A percentile compares a stretch with the other conserved stretches of the same genome.
Evolutionary conservation across 495 filamentous ascomycete species (phyloP).

Genomic region (Neurospora intermedia): DNA sequence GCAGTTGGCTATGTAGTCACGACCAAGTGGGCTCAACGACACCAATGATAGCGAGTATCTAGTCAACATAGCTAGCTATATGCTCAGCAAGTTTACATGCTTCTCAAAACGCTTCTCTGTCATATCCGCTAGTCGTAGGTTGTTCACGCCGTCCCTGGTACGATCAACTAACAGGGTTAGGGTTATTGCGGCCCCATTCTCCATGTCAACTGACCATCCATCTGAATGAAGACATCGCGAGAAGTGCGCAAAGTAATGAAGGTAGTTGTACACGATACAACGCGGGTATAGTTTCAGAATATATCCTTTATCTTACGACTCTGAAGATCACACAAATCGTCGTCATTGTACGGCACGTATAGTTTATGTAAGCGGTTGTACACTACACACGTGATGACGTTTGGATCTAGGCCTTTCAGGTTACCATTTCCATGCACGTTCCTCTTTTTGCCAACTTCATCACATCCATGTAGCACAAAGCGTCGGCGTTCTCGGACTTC

Average conservation of each 20-base stretch:
- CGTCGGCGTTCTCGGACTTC: background rate
- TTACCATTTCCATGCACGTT: background rate
- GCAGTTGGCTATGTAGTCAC: constrained; percentile 12
- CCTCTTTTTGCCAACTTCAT: background rate
- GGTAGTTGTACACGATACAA: background rate
- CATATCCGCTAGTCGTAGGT: background rate
- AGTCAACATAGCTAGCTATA: background rate
- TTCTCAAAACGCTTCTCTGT: background rate
- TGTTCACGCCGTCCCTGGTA: background rate
- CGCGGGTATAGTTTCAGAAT: background rate
- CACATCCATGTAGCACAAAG: background rate
- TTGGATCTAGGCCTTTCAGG: background rate
- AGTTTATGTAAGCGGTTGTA: background rate
- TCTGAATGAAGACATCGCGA: background rate
- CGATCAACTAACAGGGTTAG: background rate
- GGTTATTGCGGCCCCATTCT: background rate
- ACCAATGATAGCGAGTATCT: background rate
- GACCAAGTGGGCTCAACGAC: constrained; percentile 17
- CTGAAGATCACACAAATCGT: background rate
- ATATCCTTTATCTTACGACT: background rate
- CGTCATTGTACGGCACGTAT: background rate
- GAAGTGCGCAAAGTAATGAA: background rate
- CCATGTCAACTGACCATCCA: background rate
- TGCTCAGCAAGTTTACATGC: background rate
- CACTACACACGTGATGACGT: background rate